phyloP scores from a whole-genome alignment of 495 filamentous ascomycete genomes.

The Penicillium maclennaniae region DNA sequence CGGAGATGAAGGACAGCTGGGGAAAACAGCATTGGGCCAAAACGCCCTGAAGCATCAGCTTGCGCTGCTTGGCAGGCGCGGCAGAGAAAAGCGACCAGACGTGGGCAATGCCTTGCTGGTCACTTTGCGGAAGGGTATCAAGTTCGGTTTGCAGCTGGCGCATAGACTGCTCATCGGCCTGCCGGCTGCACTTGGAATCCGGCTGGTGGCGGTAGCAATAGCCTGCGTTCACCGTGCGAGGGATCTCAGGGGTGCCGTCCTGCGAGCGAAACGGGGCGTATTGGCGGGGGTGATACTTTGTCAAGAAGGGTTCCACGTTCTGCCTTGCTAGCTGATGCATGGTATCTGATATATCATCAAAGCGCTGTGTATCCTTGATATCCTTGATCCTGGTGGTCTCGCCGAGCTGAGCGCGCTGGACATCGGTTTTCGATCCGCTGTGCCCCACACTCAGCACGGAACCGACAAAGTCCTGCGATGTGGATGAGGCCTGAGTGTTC shows the following conservation, averaged over 20 bases:
- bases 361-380: slow-evolving; percentile 1
- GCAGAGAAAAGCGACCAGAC: slow-evolving; percentile 97
- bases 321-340: slow-evolving; percentile 48
- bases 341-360: slow-evolving; percentile 17
- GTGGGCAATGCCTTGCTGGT: slow-evolving; percentile 91
- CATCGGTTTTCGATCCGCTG: slow-evolving; percentile 20
- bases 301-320: slow-evolving; percentile 75
- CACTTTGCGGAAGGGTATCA: slow-evolving; percentile 71
- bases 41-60: slow-evolving; percentile 92
- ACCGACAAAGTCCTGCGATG: not conserved
- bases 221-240: slow-evolving; percentile 63
- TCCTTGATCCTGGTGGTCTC: slow-evolving; percentile 17
- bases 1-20: slow-evolving; percentile 86
- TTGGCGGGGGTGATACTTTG: slow-evolving; percentile 77
- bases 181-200: slow-evolving; percentile 87
- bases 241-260: slow-evolving; percentile 24
- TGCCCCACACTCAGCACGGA: not conserved
- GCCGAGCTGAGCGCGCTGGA: slow-evolving; percentile 19
- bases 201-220: slow-evolving; percentile 96
- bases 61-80: slow-evolving; percentile 86
- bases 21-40: slow-evolving; percentile 96
- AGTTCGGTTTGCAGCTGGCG: slow-evolving; percentile 87
- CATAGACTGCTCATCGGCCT: slow-evolving; percentile 94
- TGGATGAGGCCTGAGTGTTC: not conserved
- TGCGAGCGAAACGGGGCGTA: slow-evolving; percentile 64